Base-by-base conservation (phyloP, 1,284 basidiomycete species). In the Ustilago xerochloae region DNA sequence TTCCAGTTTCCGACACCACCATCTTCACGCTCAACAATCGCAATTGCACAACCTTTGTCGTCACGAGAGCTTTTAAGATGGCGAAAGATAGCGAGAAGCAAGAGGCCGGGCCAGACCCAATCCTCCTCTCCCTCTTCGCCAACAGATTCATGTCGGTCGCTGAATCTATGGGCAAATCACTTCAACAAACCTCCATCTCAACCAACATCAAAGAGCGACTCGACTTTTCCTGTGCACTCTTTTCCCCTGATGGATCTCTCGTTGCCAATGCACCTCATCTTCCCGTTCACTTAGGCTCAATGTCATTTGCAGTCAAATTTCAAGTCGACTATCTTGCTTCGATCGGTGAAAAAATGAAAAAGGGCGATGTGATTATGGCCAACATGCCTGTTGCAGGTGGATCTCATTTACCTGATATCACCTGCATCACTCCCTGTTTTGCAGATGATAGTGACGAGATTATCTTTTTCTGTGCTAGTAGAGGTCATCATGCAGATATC, bases 111-210 rank as follows among this genome's bases (percentile, higher is more conserved):
- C 72, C 92, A 8, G 93, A 96, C 83, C 92, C 93, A 1, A 93
- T 96, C 75, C 86, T 94, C 35, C 88, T 96, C 57, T 93, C 93
- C 0, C 88, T 96, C 29, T 95, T 95, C 79, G 92, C 92, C 24
- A 94, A 95, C 81, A 90, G 93, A 56, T 94, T 94, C 87, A 94
- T 94, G 92, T 91, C 90, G 80, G 91, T 94, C 10, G 93, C 93
- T 6, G 92, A 96, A 84, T 93, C 93, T 4, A 96, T 95, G 93
- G 94, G 93, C 29, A 88, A 92, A 32, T 91, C 91, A 0, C 87
- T 96, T 10, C 92, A 83, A 48, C 92, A 96, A 85, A 95, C 93
- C 0, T 90, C 92, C 2, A 94, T 96, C 77, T 92, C 91, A 77
- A 93, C 92, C 18, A 94, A 94, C 81, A 94, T 94, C 87, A 93